Evolutionary conservation across 208 protist genomes (phyloP).

Genomic region (Herpetomonas muscarum): DNA sequence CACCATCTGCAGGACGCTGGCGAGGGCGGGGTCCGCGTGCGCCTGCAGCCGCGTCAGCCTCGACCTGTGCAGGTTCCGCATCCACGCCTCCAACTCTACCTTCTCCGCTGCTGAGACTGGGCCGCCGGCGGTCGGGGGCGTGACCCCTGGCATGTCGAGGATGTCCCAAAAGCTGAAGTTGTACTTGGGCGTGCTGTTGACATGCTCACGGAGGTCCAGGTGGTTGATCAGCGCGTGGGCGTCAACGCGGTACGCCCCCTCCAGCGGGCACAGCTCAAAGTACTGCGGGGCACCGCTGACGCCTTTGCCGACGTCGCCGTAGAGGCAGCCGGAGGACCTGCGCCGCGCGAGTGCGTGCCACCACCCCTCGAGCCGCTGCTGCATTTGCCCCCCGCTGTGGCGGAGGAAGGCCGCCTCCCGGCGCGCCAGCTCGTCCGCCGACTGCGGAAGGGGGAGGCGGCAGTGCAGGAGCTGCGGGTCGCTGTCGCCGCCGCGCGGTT

Average conservation of each 20-base stretch:
- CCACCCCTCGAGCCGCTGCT: slow-evolving; percentile 33
- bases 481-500: slow-evolving; percentile 5
- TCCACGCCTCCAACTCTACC: too few species aligned
- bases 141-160: too few species aligned
- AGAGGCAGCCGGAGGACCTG: slow-evolving; percentile 43
- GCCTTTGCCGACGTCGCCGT: slow-evolving; percentile 59
- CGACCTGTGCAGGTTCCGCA: too few species aligned
- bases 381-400: slow-evolving; percentile 17
- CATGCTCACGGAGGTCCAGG: slow-evolving; percentile 2
- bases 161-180: too few species aligned
- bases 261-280: slow-evolving; percentile 57
- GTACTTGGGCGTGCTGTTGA: too few species aligned
- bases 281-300: slow-evolving; percentile 50
- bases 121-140: too few species aligned
- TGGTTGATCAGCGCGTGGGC: slow-evolving; percentile 20
- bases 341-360: slow-evolving; percentile 17
- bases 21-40: too few species aligned
- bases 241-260: slow-evolving; percentile 48
- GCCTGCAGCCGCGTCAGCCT: too few species aligned
- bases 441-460: slow-evolving; percentile 60
- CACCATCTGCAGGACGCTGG: too few species aligned
- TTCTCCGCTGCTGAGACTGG: too few species aligned
- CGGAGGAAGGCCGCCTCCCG: slow-evolving; percentile 30
- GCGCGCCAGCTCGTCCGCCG: slow-evolving; percentile 10
- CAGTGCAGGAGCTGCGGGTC: slow-evolving; percentile 63